Evolutionary conservation across 208 protist species (phyloP).

Genomic region (Leishmania amazonensis): DNA sequence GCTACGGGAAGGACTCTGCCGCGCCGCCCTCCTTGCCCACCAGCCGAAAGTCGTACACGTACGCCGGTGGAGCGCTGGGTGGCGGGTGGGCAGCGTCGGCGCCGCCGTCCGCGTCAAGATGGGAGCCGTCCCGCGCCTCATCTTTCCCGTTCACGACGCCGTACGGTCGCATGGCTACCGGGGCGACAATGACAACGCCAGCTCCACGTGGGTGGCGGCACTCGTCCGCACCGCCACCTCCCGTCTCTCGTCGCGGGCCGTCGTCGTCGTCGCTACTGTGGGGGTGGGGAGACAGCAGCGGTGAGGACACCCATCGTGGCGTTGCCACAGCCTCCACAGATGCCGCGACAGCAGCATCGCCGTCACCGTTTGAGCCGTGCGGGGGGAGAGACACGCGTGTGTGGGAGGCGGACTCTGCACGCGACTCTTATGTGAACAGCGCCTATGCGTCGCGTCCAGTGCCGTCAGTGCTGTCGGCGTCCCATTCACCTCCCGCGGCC

Average conservation of each 20-base stretch:
- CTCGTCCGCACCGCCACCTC: slow-evolving; percentile 3
- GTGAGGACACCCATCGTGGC: background rate
- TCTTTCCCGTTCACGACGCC: background rate
- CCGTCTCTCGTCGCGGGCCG: background rate
- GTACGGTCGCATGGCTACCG: background rate
- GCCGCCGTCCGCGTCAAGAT: background rate
- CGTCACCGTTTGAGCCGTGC: slow-evolving; percentile 4
- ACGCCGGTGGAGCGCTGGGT: background rate
- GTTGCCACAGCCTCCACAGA: background rate
- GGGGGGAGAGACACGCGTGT: background rate
- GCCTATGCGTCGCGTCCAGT: background rate
- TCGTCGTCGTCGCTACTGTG: slow-evolving; percentile 26
- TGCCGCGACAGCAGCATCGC: background rate
- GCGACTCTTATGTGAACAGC: background rate
- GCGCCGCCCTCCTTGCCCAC: background rate
- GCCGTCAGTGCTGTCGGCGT: background rate
- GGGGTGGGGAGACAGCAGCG: slow-evolving; percentile 21
- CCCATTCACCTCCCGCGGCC: background rate
- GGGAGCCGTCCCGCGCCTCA: background rate
- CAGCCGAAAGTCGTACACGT: background rate
- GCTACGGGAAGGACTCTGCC: slow-evolving; percentile 8
- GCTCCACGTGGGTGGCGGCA: slow-evolving; percentile 13
- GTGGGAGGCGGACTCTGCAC: background rate
- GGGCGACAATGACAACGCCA: no score
- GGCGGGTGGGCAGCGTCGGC: background rate